Conservation (phyloP, 129 eudicot species). For the Artemisia tridentata region DNA sequence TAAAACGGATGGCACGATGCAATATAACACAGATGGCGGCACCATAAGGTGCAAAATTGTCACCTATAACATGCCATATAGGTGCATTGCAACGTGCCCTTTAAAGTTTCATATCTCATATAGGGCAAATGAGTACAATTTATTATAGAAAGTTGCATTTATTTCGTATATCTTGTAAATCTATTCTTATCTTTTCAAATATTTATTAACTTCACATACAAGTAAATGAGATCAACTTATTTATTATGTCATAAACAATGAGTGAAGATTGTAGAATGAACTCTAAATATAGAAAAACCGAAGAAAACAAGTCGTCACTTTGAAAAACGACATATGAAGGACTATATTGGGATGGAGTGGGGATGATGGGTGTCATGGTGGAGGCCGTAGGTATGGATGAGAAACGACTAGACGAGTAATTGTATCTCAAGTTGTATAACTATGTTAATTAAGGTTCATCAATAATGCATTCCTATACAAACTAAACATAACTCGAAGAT, state of each 20-base stretch:
- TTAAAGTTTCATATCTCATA: neutral
- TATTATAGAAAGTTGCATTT: neutral
- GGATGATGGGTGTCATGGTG: conserved; percentile 18
- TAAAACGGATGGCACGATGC: too few species aligned
- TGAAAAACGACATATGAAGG: conserved; percentile 18
- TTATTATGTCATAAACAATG: conserved; percentile 1
- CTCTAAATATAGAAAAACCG: conserved; percentile 28
- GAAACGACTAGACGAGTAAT: conserved; percentile 1
- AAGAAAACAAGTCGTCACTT: neutral
- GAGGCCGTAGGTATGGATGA: conserved; percentile 23
- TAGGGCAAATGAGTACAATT: neutral
- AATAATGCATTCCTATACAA: too few species aligned
- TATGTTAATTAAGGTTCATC: too few species aligned
- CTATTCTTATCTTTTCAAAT: neutral
- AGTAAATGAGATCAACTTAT: neutral
- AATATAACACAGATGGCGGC: too few species aligned
- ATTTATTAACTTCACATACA: neutral
- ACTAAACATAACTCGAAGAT: too few species aligned
- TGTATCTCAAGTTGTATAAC: neutral
- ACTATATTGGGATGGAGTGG: conserved; percentile 9
- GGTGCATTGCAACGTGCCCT: too few species aligned
- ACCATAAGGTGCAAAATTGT: too few species aligned
- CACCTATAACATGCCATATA: too few species aligned
- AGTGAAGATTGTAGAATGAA: neutral
- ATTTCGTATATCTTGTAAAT: neutral